A percentile compares a stretch with the other conserved stretches of the same genome.
These are phyloP conservation scores for Keithomyces neogunnii DNA, from an alignment of 2,329 filamentous ascomycete genomes.

Conservation along the genomic window DNA sequence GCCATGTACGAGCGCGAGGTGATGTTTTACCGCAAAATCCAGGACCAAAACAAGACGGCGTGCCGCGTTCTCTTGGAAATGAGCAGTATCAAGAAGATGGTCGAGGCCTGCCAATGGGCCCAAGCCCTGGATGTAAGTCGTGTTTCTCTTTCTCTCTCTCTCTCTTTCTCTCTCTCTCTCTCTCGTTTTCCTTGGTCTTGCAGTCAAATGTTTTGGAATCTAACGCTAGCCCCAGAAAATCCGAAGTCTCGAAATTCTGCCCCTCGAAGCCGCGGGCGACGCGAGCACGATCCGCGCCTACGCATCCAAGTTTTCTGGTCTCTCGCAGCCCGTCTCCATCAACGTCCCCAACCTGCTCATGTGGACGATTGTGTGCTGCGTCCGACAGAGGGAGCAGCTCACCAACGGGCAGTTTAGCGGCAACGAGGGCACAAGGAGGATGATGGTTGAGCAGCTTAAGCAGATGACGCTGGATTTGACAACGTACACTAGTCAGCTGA, in stretches of 20 bases:
- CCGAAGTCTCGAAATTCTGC: constrained; percentile 66
- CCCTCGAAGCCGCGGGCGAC: constrained; percentile 65
- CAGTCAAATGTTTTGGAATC: neutral
- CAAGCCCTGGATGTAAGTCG: constrained; percentile 49
- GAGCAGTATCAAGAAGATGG: constrained; percentile 50
- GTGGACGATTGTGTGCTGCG: constrained; percentile 87
- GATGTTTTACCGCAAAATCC: constrained; percentile 52
- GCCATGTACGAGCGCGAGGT: constrained; percentile 52
- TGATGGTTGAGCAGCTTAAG: constrained; percentile 63
- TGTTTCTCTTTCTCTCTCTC: constrained; percentile 4
- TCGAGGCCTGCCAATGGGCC: constrained; percentile 48
- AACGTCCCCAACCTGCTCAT: constrained; percentile 87
- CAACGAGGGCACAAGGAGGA: constrained; percentile 54
- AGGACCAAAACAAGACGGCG: constrained; percentile 47
- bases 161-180: neutral
- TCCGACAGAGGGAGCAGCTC: constrained; percentile 65
- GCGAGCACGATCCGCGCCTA: constrained; percentile 70
- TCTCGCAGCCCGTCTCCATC: constrained; percentile 74
- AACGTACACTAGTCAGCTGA: constrained; percentile 86
- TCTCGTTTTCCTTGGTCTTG: too few relatives aligned
- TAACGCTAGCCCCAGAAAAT: constrained; percentile 51
- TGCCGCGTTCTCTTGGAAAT: constrained; percentile 51
- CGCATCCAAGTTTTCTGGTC: constrained; percentile 70
- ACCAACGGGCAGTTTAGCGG: constrained; percentile 65
- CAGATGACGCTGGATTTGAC: constrained; percentile 83